Evolutionary conservation across 306 rosid species (phyloP), one percentile per base, ranked within the genome.

Genomic region (Pueraria montana): DNA sequence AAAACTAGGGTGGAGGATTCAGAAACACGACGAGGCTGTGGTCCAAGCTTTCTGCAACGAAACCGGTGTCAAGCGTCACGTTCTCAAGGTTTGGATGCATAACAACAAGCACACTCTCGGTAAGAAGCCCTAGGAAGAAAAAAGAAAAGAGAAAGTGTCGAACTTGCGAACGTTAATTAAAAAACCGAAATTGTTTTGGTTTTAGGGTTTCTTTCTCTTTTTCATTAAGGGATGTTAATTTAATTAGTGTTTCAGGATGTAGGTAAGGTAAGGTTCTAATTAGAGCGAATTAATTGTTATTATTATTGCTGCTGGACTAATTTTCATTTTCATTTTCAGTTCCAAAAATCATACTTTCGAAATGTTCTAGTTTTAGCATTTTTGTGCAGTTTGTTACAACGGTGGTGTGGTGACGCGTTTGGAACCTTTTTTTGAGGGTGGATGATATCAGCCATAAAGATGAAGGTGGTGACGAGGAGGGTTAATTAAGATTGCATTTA

Each of bases 1-100:
- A 86, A 77, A 87, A 59, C 61, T 96, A 21, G 97, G 94, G 6
- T 96, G 99, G 99, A 88, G 94, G 88, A 93, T 96, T 83, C 99
- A 96, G 94, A 96, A 92, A 67, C 92, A 96, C 48, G 99, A 96
- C 11, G 98, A 96, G 66, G 80, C 79, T 13, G 87, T 78, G 74
- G 93, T 96, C 8, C 96, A 90, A 79, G 90, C 89, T 18, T 96
- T 96, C 81, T 96, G 99, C 32, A 78, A 89, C 70, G 98, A 93
- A 12, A 91, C 92, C 2, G 99, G 99, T 0, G 91, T 96, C 0
- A 89, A 88, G 84, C 98, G 99, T 53, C 96, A 93, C 16, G 99
- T 96, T 49, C 98, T 96, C 50, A 96, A 96, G 89, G 99, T 96
- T 56, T 96, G 99, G 99, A 93, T 96, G 98, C 99, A 96, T 84